Evolutionary conservation across 148 eudicot species (phyloP), one percentile per base, ranked within the genome.

Genomic region (Rhododendron williamsianum): DNA sequence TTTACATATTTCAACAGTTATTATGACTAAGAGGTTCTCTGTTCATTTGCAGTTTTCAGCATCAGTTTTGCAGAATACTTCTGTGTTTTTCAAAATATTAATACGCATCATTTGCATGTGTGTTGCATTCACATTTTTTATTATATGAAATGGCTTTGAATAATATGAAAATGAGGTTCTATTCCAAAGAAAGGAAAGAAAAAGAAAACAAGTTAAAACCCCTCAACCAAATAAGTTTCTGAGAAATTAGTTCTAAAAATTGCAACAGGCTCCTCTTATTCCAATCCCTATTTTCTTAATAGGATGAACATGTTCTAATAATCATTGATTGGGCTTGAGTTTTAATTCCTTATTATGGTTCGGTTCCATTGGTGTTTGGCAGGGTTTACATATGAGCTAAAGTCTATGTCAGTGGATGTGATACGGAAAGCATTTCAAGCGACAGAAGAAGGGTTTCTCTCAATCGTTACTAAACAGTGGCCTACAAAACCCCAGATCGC

Each of bases 381-480:
- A 90, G 91, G 86, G 86, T 90, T 86, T 49, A 60, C 88, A 23
- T 78, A 90, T 4, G 91, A 90, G 84, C 87, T 86, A 65, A 78
- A 88, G 72, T 86, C 78, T 80, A 88, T 90, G 91, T 86, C 91
- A 41, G 89, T 81, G 74, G 91, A 89, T 63, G 91, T 89, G 72
- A 89, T 89, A 80, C 78, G 76, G 25, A 89, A 87, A 82, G 89
- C 91, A 72, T 83, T 89, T 73, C 89, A 87, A 86, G 91, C 91
- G 18, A 90, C 91, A 76, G 91, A 90, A 77, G 91, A 90, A 16
- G 90, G 90, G 7, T 89, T 89, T 84, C 72, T 89, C 76, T 83
- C 89, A 46, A 21, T 86, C 38, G 91, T 90, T 87, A 83, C 90
- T 45, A 86, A 84, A 58, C 88, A 90, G 54, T 90, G 91, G 91